These are phyloP conservation scores for Jatropha podagrica DNA, from an alignment of 441 rosid genomes.

Conservation along the genomic window DNA sequence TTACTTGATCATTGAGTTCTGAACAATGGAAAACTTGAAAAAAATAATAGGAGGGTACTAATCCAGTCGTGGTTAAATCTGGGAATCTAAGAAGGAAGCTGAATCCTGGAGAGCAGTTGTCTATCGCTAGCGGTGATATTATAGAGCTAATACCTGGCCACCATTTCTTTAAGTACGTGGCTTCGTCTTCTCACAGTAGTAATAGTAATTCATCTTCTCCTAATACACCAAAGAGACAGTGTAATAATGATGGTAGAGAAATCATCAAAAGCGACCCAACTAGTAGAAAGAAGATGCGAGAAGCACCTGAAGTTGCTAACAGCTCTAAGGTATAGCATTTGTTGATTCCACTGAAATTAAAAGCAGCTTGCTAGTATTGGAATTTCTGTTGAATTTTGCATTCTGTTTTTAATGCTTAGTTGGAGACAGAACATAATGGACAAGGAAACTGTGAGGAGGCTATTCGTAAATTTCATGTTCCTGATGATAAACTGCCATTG, in stretches of 20 bases:
- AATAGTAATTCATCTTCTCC: conserved; percentile 18
- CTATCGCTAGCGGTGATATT: conserved; percentile 51
- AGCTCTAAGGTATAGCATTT: conserved; percentile 28
- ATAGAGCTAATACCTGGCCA: conserved; percentile 88
- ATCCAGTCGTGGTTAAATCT: conserved; percentile 72
- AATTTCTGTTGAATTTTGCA: neutral
- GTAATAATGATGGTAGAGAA: conserved; percentile 13
- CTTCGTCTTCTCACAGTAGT: conserved; percentile 21
- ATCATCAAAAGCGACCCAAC: conserved; percentile 19
- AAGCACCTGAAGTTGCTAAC: conserved; percentile 23
- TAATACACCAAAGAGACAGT: conserved; percentile 33
- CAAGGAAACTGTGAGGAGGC: conserved; percentile 34
- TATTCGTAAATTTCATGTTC: conserved; percentile 45
- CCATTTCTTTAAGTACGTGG: conserved; percentile 60
- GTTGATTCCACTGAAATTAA: neutral
- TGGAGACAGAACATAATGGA: conserved; percentile 19
- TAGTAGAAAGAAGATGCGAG: conserved; percentile 47
- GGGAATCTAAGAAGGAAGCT: conserved; percentile 63
- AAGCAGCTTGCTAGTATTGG: neutral
- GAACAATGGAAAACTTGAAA: neutral
- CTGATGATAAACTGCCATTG: conserved; percentile 41
- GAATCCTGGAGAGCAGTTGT: conserved; percentile 38
- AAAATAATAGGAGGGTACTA: conserved; percentile 62
- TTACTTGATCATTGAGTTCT: neutral
- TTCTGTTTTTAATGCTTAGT: conserved; percentile 23